A percentile compares a stretch with the other conserved stretches of the same genome.
Evolutionary conservation across 345 rosid genomes (phyloP).

Genomic region (Lumnitzera racemosa): DNA sequence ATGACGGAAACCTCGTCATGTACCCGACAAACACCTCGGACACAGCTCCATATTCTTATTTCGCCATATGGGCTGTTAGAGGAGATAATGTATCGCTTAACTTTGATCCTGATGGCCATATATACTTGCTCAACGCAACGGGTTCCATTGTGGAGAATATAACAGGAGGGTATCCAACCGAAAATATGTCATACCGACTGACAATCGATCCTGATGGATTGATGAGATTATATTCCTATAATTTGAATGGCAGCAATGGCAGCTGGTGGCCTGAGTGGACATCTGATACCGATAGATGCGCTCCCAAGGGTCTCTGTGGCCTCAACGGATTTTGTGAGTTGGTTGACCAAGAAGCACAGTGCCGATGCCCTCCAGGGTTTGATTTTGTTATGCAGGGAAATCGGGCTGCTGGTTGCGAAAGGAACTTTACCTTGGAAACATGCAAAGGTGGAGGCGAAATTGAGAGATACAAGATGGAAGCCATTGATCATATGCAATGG

Average conservation of each 20-base stretch:
- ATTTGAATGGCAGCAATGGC: no score
- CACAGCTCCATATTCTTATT: constrained; percentile 12
- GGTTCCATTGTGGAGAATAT: not conserved
- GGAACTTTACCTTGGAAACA: no score
- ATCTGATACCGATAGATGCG: no score
- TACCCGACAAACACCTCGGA: constrained; percentile 11
- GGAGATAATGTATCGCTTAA: constrained; percentile 13
- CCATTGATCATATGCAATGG: not conserved
- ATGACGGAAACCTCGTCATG: constrained; percentile 22
- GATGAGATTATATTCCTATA: not conserved
- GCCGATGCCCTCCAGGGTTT: no score
- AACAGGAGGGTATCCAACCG: not conserved
- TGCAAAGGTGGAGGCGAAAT: not conserved
- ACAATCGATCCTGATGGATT: not conserved
- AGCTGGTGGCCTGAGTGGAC: no score
- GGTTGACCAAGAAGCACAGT: no score
- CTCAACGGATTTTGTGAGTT: not conserved
- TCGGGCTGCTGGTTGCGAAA: no score
- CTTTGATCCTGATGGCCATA: constrained; percentile 13
- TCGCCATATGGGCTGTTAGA: not conserved
- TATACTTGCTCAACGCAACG: constrained; percentile 10
- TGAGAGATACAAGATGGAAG: not conserved
- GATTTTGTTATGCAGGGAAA: no score
- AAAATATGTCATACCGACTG: not conserved
- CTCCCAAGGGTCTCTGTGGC: not conserved